These are phyloP conservation scores for Amanita phalloides DNA, from an alignment of 768 basidiomycete species.

Conservation along the genomic window DNA sequence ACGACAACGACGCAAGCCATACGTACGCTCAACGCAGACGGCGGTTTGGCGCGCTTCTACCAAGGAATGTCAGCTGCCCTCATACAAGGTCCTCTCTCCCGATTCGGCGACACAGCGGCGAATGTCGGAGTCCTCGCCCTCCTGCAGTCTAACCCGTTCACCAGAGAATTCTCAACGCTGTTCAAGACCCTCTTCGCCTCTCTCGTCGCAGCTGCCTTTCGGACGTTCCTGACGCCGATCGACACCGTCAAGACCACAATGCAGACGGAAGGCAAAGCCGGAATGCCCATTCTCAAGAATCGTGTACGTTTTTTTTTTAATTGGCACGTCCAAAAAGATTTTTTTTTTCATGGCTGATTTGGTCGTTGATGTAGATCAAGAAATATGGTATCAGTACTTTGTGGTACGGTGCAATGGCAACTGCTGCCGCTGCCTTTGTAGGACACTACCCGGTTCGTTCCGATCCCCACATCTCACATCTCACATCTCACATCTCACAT, in stretches of 20 bases:
- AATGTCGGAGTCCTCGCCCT: constrained; percentile 88
- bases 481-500: too few relatives aligned
- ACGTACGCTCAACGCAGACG: constrained; percentile 61
- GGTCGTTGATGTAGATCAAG: constrained; percentile 31
- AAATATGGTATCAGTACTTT: constrained; percentile 66
- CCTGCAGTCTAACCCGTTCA: constrained; percentile 63
- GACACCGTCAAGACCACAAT: constrained; percentile 95
- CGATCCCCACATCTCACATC: neutral
- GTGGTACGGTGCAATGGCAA: constrained; percentile 90
- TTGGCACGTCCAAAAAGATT: too few relatives aligned
- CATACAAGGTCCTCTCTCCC: constrained; percentile 71
- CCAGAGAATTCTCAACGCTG: constrained; percentile 47
- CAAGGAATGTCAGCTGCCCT: constrained; percentile 80
- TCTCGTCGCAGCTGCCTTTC: constrained; percentile 69
- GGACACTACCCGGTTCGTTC: constrained; percentile 73
- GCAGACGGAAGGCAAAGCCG: constrained; percentile 78
- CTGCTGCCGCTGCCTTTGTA: constrained; percentile 88
- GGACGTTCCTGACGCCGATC: constrained; percentile 88
- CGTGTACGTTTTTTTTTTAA: constrained; percentile 29
- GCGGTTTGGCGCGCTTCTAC: constrained; percentile 80
- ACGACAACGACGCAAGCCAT: constrained; percentile 57
- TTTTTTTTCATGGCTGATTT: neutral
- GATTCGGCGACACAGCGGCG: constrained; percentile 94
- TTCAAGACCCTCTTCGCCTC: constrained; percentile 76
- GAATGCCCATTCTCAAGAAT: constrained; percentile 50